Percentiles rank a stretch among this genome's conserved stretches.
These are phyloP conservation scores for Oryza coarctata DNA, from an alignment of 176 grass and related monocot species.

Conservation along the genomic window DNA sequence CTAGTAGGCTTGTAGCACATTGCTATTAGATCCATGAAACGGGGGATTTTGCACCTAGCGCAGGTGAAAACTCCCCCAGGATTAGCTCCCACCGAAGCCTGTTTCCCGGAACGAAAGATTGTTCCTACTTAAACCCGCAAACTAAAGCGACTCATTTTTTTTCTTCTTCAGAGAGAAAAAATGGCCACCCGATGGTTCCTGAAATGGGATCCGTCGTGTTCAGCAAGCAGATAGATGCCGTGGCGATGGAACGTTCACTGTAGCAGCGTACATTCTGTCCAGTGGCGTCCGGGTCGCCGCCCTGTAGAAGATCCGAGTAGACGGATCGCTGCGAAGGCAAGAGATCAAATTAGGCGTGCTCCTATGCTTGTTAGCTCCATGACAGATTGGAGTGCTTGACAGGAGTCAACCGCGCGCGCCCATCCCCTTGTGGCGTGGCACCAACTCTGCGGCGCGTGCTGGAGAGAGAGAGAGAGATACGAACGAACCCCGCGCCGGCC, in stretches of 20 bases:
- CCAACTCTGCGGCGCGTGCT: not conserved
- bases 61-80: constrained; percentile 36
- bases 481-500: not conserved
- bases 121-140: not conserved
- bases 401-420: constrained; percentile 19
- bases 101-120: constrained; percentile 70
- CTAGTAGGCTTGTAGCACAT: constrained; percentile 6
- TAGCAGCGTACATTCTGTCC: not conserved
- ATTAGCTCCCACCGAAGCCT: constrained; percentile 48
- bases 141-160: not conserved
- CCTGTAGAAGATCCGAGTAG: constrained; percentile 34
- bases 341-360: not conserved
- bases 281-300: constrained; percentile 8
- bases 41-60: constrained; percentile 47
- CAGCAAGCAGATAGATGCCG: not conserved
- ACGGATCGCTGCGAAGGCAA: not conserved
- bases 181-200: not conserved
- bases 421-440: not conserved
- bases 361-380: constrained; percentile 12
- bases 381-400: not conserved
- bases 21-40: constrained; percentile 56
- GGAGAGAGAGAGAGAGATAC: not conserved
- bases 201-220: not conserved
- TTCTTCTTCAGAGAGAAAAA: not conserved
- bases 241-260: not conserved